Percentiles rank a stretch among this genome's conserved stretches.
Conservation (phyloP, 1,284 basidiomycete species). For the Boletus mariae region DNA sequence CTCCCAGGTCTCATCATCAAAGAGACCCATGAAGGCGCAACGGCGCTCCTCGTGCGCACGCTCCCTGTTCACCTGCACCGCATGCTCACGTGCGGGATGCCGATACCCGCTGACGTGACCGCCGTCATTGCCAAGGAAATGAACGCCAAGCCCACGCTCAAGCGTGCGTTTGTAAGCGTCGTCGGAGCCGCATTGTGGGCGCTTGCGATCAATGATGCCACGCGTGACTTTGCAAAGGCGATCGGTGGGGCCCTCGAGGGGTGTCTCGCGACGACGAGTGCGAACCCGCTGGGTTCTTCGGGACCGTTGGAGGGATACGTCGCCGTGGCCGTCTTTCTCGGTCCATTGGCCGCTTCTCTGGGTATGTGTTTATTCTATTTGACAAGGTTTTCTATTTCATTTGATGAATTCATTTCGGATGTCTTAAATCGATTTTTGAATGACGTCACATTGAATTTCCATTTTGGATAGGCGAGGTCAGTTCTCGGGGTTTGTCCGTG, state of each 20-base stretch:
- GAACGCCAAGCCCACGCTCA: slow-evolving; percentile 52
- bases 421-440: not conserved
- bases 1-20: slow-evolving; percentile 67
- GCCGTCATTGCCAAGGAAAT: slow-evolving; percentile 67
- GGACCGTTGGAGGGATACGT: slow-evolving; percentile 84
- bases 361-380: slow-evolving; percentile 37
- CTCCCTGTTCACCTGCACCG: slow-evolving; percentile 59
- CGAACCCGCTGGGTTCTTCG: slow-evolving; percentile 56
- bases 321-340: slow-evolving; percentile 65
- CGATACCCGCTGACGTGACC: slow-evolving; percentile 43
- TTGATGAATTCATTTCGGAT: slow-evolving; percentile 5
- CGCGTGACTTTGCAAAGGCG: slow-evolving; percentile 47
- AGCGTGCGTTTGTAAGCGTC: slow-evolving; percentile 50
- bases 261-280: slow-evolving; percentile 62
- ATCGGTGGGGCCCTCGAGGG: slow-evolving; percentile 64
- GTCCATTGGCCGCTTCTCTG: slow-evolving; percentile 52
- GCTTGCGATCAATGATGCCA: slow-evolving; percentile 36
- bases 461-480: slow-evolving; percentile 23
- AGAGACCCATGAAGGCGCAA: slow-evolving; percentile 70
- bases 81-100: slow-evolving; percentile 39
- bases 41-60: slow-evolving; percentile 50
- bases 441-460: slow-evolving; percentile 7
- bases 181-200: slow-evolving; percentile 51
- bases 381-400: not conserved
- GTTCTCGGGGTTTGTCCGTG: slow-evolving; percentile 41